Conservation (phyloP, 805 yeast genomes). For the Ogataea polymorpha region DNA sequence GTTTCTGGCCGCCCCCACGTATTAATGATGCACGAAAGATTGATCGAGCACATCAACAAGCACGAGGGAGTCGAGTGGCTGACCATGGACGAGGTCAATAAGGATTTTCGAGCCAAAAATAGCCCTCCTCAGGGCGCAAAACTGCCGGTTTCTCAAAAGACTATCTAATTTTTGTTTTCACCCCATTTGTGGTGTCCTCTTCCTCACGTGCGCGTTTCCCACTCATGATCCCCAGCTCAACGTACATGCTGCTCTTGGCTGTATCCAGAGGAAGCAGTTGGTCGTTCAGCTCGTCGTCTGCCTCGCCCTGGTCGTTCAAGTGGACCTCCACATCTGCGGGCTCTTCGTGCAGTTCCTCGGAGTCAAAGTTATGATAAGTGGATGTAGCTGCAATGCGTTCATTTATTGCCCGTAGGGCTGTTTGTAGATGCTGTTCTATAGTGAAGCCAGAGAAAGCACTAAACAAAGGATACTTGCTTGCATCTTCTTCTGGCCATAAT, state of each 20-base stretch:
- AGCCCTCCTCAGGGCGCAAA: constrained; percentile 30
- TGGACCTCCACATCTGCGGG: constrained; percentile 14
- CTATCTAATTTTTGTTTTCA: constrained; percentile 32
- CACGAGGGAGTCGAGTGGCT: constrained; percentile 41
- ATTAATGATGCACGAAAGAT: constrained; percentile 35
- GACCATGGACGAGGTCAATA: constrained; percentile 36
- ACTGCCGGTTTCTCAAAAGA: constrained; percentile 22
- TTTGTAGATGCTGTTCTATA: constrained; percentile 16
- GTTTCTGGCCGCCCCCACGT: constrained; percentile 38
- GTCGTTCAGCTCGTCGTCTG: constrained; percentile 27
- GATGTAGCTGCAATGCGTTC: constrained; percentile 23
- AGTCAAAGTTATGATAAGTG: constrained; percentile 12
- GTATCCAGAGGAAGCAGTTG: constrained; percentile 14
- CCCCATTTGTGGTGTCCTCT: constrained; percentile 44
- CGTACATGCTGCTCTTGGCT: constrained; percentile 27
- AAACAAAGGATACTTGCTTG: constrained; percentile 22
- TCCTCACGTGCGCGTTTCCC: constrained; percentile 37
- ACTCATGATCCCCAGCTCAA: constrained; percentile 33
- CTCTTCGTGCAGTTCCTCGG: constrained; percentile 14
- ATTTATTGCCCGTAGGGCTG: constrained; percentile 19
- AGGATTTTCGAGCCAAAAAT: constrained; percentile 31
- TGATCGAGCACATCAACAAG: constrained; percentile 35
- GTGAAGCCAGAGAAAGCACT: constrained; percentile 17
- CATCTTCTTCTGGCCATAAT: constrained; percentile 11
- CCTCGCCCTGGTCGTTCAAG: constrained; percentile 27